Evolutionary conservation across 192 early-diverging fungal genomes (phyloP).

Genomic region (Coemansia sp.): DNA sequence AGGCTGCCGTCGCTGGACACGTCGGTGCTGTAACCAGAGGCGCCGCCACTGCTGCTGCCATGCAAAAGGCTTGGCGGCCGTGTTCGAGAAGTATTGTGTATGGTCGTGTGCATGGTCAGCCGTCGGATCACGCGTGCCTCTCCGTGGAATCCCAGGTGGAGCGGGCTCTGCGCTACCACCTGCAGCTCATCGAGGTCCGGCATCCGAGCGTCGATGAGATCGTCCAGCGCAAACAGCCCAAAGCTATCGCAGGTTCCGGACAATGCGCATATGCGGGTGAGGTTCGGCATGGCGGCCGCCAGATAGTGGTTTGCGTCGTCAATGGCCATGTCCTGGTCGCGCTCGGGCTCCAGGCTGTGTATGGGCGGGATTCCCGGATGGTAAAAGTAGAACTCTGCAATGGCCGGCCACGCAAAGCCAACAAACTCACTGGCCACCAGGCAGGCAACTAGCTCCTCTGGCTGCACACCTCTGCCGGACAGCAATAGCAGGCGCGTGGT

Average conservation of each 20-base stretch:
- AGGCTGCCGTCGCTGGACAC: no score
- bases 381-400: conserved; percentile 20
- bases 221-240: conserved; percentile 34
- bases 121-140: conserved; percentile 2
- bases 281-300: conserved; percentile 7
- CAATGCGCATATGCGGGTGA: conserved; percentile 14
- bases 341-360: no score
- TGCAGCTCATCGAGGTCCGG: conserved; percentile 4
- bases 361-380: conserved; percentile 4
- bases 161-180: conserved; percentile 2
- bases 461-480: background rate
- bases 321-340: conserved; percentile 17
- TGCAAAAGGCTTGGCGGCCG: no score
- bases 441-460: background rate
- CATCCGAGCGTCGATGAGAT: conserved; percentile 16
- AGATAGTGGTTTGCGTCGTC: conserved; percentile 10
- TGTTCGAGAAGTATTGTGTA: no score
- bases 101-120: conserved; percentile 8
- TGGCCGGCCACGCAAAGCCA: conserved; percentile 24
- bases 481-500: conserved; percentile 8
- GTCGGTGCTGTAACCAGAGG: no score
- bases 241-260: conserved; percentile 34
- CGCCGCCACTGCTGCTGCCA: no score
- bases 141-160: conserved; percentile 4
- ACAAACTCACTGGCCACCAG: conserved; percentile 10